Conservation (phyloP, 2,329 filamentous ascomycete species). For the Penicillium sp. region DNA sequence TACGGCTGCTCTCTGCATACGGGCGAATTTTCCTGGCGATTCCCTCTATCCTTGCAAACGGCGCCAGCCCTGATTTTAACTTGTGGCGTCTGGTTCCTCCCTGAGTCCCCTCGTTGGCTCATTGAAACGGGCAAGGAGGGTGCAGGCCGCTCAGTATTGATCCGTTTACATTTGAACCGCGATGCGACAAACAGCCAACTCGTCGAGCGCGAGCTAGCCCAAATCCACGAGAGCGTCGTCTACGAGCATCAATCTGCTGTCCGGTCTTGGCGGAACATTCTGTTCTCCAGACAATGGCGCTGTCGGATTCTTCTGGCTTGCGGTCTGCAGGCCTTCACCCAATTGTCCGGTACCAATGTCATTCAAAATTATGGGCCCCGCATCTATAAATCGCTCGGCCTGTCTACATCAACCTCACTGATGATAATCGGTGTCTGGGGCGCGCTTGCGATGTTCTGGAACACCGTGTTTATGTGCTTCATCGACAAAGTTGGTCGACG, state of each 20-base stretch:
- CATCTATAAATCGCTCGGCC: slow-evolving; percentile 51
- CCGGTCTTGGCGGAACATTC: slow-evolving; percentile 45
- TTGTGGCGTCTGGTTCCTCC: slow-evolving; percentile 38
- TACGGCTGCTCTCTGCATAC: slow-evolving; percentile 48
- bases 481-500: slow-evolving; percentile 55
- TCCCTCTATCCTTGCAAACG: slow-evolving; percentile 41
- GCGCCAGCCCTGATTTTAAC: slow-evolving; percentile 46
- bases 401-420: slow-evolving; percentile 50
- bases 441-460: slow-evolving; percentile 54
- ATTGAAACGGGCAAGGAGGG: slow-evolving; percentile 42
- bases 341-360: slow-evolving; percentile 53
- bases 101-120: slow-evolving; percentile 42
- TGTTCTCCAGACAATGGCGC: slow-evolving; percentile 51
- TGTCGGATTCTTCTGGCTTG: slow-evolving; percentile 53
- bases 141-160: slow-evolving; percentile 39
- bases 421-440: slow-evolving; percentile 59
- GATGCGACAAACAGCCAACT: slow-evolving; percentile 34
- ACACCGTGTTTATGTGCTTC: slow-evolving; percentile 51
- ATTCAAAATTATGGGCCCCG: slow-evolving; percentile 51
- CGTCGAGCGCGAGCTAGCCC: slow-evolving; percentile 47
- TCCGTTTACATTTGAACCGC: slow-evolving; percentile 36
- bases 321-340: slow-evolving; percentile 55
- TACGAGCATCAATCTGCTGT: slow-evolving; percentile 40
- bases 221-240: slow-evolving; percentile 47
- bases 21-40: slow-evolving; percentile 40